Evolutionary conservation across 345 rosid genomes (phyloP), one percentile per base, ranked within the genome.

Genomic region (Iberis pinnata): DNA sequence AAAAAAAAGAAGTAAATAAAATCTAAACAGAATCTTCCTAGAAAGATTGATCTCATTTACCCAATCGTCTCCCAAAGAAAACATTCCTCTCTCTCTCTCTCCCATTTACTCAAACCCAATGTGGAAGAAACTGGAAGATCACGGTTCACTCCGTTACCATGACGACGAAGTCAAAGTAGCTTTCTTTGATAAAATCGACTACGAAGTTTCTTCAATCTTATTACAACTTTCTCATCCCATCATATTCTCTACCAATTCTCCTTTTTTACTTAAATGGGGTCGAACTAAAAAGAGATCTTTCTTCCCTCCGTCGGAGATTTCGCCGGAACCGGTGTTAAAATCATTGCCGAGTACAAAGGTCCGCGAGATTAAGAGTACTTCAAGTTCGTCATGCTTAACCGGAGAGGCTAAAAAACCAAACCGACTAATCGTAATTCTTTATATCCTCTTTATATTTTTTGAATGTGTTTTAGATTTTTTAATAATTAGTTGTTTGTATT

Each of bases 341-440:
- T 35, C 50, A 0, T 22, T 19, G 44, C 38, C 57, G 29, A 7
- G 9, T 14, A 59, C 26, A 4, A 59, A 58, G 29, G 27, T 37
- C 20, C 49, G 11, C 38, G 62, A 55, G 40, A 27, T 19, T 15
- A 44, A 33, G 12, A 47, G 56, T 19, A 50, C 44, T 18, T 65
- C 64, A 10, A 58, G 69, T 56, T 56, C 69, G 2, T 64, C 69
- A 8, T 64, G 58, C 49, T 56, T 56, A 42, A 49, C 69, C 63
- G 63, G 69, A 7, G 69, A 64, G 10, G 63, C 69, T 0, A 64
- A 65, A 45, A 58, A 65, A 50, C 18, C 47, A 44, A 24, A 12
- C 36, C 18, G 41, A 36, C 53, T 8, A 25, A 18, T 4, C 47
- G 71, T 66, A 50, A 43, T 39, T 45, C 15, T 18, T 8, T 3